Evolutionary conservation across 2,329 filamentous ascomycete genomes (phyloP), one percentile per base, ranked within the genome.

Genomic region (Alternaria ethzedia): DNA sequence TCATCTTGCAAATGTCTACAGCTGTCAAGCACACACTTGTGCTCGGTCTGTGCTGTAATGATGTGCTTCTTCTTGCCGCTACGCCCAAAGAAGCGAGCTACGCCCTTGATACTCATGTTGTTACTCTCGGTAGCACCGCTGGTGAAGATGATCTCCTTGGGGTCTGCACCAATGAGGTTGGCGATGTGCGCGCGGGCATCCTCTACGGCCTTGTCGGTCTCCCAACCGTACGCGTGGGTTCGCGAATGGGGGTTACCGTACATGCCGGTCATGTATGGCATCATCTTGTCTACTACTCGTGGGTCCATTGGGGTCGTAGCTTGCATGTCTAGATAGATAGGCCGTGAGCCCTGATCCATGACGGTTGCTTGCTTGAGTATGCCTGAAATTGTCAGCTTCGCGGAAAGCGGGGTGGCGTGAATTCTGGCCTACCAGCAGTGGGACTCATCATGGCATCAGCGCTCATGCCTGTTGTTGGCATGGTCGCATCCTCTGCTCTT

Each of bases 61-160:
- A 99, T 95, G 82, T 99, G 96, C 83, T 92, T 97, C 89, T 98
- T 98, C 88, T 97, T 97, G 74, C 94, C 94, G 3, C 89, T 90
- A 61, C 93, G 89, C 70, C 93, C 94, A 79, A 97, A 97, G 83
- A 99, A 99, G 67, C 95, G 88, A 20, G 96, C 94, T 9, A 99
- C 95, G 68, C 96, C 96, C 84, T 99, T 99, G 84, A 99, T 93
- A 81, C 94, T 97, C 96, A 99, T 99, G 77, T 99, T 99, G 83
- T 99, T 99, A 79, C 94, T 97, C 84, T 99, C 96, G 0, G 96
- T 99, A 15, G 96, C 96, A 59, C 96, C 96, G 75, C 94, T 97
- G 7, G 96, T 99, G 83, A 99, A 98, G 74, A 99, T 96, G 70
- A 99, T 98, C 80, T 99, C 96, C 82, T 99, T 99, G 6, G 96